These are phyloP conservation scores for Boletus fagicola DNA, from an alignment of 768 basidiomycete species.

Conservation along the genomic window DNA sequence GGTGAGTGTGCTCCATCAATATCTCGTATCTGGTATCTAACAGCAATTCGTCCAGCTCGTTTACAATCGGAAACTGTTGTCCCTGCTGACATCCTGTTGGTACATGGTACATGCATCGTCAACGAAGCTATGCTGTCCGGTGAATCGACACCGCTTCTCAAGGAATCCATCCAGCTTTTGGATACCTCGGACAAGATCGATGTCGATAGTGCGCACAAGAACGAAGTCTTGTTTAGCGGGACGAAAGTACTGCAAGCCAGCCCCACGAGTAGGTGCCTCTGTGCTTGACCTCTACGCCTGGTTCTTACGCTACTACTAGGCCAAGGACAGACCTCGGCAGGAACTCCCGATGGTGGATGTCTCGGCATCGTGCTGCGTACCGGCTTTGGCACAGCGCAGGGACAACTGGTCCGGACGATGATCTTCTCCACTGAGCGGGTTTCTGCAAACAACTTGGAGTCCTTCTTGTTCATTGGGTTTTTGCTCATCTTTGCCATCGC, in stretches of 20 bases:
- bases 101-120: conserved; percentile 91
- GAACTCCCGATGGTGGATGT: conserved; percentile 89
- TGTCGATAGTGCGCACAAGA: conserved; percentile 84
- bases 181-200: conserved; percentile 75
- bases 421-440: conserved; percentile 97
- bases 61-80: conserved; percentile 80
- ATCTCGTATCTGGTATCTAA: conserved; percentile 1
- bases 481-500: conserved; percentile 96
- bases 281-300: neutral
- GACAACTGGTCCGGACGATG: conserved; percentile 97
- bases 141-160: conserved; percentile 94
- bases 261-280: conserved; percentile 35
- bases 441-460: conserved; percentile 93
- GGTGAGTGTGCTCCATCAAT: conserved; percentile 43
- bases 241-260: conserved; percentile 93
- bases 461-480: conserved; percentile 98
- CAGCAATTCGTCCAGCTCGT: conserved; percentile 43
- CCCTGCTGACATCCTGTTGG: conserved; percentile 90
- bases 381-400: conserved; percentile 96
- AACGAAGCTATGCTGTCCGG: conserved; percentile 99
- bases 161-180: conserved; percentile 89
- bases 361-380: conserved; percentile 91
- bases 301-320: conserved; percentile 14
- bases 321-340: conserved; percentile 40
- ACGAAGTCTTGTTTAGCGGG: conserved; percentile 87